These are phyloP conservation scores for Senecio squalidus DNA, from an alignment of 140 eudicot species.

Conservation along the genomic window DNA sequence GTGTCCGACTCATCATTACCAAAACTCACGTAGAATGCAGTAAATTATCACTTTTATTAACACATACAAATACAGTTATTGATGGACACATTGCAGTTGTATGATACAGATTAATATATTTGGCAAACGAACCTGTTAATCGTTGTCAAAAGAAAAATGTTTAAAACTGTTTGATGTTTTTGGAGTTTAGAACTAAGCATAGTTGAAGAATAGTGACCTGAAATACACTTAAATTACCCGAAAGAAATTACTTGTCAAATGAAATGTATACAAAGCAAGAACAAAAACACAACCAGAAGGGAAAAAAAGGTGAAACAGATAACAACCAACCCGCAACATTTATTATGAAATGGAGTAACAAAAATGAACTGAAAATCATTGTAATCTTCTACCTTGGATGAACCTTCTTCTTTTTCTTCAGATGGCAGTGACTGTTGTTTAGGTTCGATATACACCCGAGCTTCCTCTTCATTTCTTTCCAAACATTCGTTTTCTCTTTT, in stretches of 20 bases:
- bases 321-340: background rate
- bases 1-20: too few relatives aligned
- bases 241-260: background rate
- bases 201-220: too few relatives aligned
- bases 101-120: too few relatives aligned
- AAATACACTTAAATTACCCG: background rate
- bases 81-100: too few relatives aligned
- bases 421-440: constrained; percentile 50
- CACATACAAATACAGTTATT: too few relatives aligned
- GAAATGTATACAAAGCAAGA: constrained; percentile 6
- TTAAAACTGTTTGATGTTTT: too few relatives aligned
- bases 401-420: constrained; percentile 49
- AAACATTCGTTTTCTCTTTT: constrained; percentile 41
- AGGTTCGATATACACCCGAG: constrained; percentile 53
- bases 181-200: too few relatives aligned
- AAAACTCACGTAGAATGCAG: too few relatives aligned
- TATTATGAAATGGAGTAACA: constrained; percentile 13
- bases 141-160: too few relatives aligned
- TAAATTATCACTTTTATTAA: too few relatives aligned
- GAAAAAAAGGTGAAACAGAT: constrained; percentile 6
- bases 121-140: too few relatives aligned
- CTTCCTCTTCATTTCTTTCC: constrained; percentile 82
- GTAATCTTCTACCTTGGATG: constrained; percentile 31
- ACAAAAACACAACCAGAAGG: background rate
- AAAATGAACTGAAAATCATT: background rate